Evolutionary conservation across 257 asterid genomes (phyloP).

Genomic region (Solanum lycopersicoides): DNA sequence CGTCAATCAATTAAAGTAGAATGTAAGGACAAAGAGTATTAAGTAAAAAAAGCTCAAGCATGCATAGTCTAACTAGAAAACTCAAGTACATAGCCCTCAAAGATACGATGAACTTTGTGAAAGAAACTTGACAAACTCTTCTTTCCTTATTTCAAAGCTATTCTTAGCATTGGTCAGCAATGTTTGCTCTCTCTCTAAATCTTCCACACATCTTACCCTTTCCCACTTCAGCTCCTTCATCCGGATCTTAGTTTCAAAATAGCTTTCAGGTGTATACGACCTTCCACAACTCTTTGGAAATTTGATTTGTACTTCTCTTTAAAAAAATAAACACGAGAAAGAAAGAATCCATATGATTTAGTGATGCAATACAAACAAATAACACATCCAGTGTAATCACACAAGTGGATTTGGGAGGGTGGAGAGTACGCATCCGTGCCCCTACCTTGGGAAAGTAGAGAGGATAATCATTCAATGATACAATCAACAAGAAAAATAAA

Average conservation of each 20-base stretch:
- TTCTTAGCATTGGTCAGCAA: constrained; percentile 29
- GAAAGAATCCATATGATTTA: background rate
- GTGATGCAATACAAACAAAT: background rate
- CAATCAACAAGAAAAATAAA: background rate
- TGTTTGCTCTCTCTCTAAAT: constrained; percentile 49
- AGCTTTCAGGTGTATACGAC: constrained; percentile 20
- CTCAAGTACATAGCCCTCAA: constrained; percentile 32
- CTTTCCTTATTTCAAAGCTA: constrained; percentile 53
- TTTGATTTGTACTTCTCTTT: constrained; percentile 39
- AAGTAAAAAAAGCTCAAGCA: background rate
- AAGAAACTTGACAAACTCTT: constrained; percentile 42
- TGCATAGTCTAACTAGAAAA: background rate
- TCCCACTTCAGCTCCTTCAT: constrained; percentile 57
- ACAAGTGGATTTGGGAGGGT: background rate
- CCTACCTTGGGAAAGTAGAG: background rate
- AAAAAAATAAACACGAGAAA: constrained; percentile 8
- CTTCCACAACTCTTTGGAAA: constrained; percentile 43
- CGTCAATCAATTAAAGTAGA: background rate
- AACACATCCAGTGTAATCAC: background rate
- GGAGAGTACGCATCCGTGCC: background rate
- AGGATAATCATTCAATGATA: background rate
- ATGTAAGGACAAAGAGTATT: background rate
- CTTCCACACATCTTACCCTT: constrained; percentile 49
- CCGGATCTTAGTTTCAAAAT: constrained; percentile 26
- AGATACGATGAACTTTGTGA: constrained; percentile 37